Conservation (phyloP, 2,329 filamentous ascomycete genomes). For the Colletotrichum simmondsii region DNA sequence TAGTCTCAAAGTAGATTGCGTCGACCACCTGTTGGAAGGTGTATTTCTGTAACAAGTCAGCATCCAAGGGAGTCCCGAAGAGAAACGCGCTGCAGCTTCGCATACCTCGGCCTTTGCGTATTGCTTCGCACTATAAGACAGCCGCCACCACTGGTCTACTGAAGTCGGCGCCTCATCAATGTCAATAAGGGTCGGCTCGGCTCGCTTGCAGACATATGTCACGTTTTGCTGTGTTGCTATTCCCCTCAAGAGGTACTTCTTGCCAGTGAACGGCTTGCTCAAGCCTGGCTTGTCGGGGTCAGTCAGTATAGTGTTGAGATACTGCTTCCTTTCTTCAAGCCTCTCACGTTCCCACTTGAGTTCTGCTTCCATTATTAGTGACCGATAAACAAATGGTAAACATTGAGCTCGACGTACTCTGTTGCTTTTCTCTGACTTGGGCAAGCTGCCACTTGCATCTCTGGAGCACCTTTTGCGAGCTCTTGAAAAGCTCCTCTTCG, state of each 20-base stretch:
- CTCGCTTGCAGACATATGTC: slow-evolving; percentile 61
- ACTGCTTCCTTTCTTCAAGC: slow-evolving; percentile 48
- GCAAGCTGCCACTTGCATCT: slow-evolving; percentile 46
- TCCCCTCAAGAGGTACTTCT: slow-evolving; percentile 62
- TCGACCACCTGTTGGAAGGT: slow-evolving; percentile 56
- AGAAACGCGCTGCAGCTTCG: neutral
- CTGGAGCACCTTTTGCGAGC: slow-evolving; percentile 47
- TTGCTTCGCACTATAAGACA: slow-evolving; percentile 53
- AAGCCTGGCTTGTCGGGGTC: slow-evolving; percentile 49
- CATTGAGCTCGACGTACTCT: slow-evolving; percentile 44
- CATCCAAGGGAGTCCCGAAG: neutral
- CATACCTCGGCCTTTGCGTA: slow-evolving; percentile 63
- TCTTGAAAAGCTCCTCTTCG: slow-evolving; percentile 43
- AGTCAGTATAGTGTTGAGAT: slow-evolving; percentile 52
- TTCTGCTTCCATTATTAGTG: slow-evolving; percentile 41
- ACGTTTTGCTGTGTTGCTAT: slow-evolving; percentile 59
- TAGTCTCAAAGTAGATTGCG: slow-evolving; percentile 59
- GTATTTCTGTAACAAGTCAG: slow-evolving; percentile 54
- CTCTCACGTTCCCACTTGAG: slow-evolving; percentile 44
- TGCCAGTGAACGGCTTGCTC: slow-evolving; percentile 51
- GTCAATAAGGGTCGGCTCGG: slow-evolving; percentile 54
- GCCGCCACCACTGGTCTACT: slow-evolving; percentile 67
- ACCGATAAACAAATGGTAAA: too few relatives aligned
- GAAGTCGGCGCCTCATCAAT: slow-evolving; percentile 45
- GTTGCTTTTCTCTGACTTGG: slow-evolving; percentile 46